phyloP scores from a whole-genome alignment of 371 early-diverging fungal species.

The Dentiscutata heterogama region DNA sequence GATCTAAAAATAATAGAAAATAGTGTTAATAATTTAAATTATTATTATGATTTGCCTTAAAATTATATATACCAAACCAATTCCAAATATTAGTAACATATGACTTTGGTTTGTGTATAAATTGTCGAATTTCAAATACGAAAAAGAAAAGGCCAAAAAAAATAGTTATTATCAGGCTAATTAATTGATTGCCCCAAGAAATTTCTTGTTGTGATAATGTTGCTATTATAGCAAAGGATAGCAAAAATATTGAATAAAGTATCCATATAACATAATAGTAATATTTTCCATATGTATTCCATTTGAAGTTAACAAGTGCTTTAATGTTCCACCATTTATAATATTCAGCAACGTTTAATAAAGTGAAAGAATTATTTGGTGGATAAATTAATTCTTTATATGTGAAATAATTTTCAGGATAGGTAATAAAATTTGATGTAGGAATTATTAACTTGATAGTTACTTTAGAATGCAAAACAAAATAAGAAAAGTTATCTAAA shows the following conservation, averaged over 20 bases:
- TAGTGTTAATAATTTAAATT: too few species aligned
- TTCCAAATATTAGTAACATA: slow-evolving; percentile 30
- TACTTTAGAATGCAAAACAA: too few species aligned
- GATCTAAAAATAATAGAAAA: too few species aligned
- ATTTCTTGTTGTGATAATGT: background rate
- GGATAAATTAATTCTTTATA: background rate
- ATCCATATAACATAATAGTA: background rate
- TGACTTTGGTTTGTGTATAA: background rate
- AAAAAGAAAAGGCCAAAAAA: background rate
- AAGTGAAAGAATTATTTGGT: background rate
- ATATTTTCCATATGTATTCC: slow-evolving; percentile 6
- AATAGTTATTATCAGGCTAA: background rate
- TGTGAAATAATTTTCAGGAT: background rate
- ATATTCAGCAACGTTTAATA: background rate
- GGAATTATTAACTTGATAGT: too few species aligned
- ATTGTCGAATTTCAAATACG: slow-evolving; percentile 1
- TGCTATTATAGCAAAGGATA: background rate
- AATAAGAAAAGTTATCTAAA: too few species aligned
- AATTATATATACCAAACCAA: slow-evolving; percentile 25
- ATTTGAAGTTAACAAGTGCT: slow-evolving; percentile 32
- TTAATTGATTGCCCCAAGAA: background rate
- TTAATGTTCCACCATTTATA: slow-evolving; percentile 27
- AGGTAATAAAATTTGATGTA: background rate
- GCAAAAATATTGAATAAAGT: background rate
- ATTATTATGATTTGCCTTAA: too few species aligned